A percentile compares a stretch with the other conserved stretches of the same genome.
phyloP scores from a whole-genome alignment of 208 protist species.

The Trichomonas vaginalis region DNA sequence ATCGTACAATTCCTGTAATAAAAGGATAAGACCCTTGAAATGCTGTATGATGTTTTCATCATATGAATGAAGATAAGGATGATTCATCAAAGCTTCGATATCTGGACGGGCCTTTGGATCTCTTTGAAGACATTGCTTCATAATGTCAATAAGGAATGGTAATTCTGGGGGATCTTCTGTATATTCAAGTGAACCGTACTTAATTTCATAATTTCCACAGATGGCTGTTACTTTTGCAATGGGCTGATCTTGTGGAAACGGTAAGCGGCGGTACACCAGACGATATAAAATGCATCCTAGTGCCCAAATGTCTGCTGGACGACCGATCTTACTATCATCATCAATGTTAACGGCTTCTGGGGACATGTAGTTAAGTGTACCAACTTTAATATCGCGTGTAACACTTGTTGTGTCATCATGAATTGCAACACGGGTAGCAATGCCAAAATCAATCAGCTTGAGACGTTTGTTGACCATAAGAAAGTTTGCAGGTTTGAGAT shows the following conservation, averaged over 20 bases:
- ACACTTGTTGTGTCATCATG: constrained; percentile 41
- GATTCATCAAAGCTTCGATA: constrained; percentile 36
- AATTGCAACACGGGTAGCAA: constrained; percentile 26
- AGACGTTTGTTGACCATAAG: constrained; percentile 40
- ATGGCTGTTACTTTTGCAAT: constrained; percentile 23
- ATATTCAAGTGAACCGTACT: neutral
- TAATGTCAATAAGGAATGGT: neutral
- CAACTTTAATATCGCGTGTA: constrained; percentile 31
- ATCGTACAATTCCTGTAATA: neutral
- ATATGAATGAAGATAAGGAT: constrained; percentile 24
- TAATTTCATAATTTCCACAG: constrained; percentile 16
- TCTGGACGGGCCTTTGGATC: constrained; percentile 27
- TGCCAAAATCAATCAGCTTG: constrained; percentile 51
- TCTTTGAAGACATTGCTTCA: constrained; percentile 25
- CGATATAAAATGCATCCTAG: constrained; percentile 50
- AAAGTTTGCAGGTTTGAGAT: constrained; percentile 53
- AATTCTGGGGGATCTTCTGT: neutral
- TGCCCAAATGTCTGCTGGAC: constrained; percentile 42
- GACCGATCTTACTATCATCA: constrained; percentile 19
- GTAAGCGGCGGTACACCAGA: constrained; percentile 26
- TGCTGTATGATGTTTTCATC: neutral
- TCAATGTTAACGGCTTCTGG: constrained; percentile 39
- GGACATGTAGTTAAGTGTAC: constrained; percentile 52
- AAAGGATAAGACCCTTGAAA: neutral
- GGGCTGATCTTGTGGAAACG: constrained; percentile 18